Percentiles rank a stretch among this genome's conserved stretches.
These are phyloP conservation scores for Peniophora sp. DNA, from an alignment of 1,284 basidiomycete species.

Conservation along the genomic window DNA sequence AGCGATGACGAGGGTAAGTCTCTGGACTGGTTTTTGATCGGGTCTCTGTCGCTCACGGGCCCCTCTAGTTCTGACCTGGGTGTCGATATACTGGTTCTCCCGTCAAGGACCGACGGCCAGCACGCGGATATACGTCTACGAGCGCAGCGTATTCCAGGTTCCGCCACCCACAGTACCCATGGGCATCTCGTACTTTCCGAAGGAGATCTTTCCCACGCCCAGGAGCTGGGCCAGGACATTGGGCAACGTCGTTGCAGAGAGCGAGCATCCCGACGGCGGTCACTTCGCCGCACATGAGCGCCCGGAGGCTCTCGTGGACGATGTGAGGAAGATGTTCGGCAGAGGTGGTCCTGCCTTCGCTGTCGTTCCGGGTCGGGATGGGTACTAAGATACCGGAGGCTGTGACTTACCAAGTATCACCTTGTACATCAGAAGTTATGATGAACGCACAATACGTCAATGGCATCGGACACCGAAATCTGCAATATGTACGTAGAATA, in stretches of 20 bases:
- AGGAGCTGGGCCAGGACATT: conserved; percentile 13
- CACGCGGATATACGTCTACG: conserved; percentile 43
- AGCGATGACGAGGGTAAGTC: conserved; percentile 36
- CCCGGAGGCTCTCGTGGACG: conserved; percentile 5
- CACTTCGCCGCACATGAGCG: conserved; percentile 14
- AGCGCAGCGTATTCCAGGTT: conserved; percentile 14
- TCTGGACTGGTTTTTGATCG: no score
- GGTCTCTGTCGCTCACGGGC: no score
- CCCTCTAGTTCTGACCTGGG: conserved; percentile 43
- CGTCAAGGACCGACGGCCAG: conserved; percentile 45
- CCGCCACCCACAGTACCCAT: conserved; percentile 28
- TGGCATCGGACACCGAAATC: no score
- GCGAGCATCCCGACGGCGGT: conserved; percentile 12
- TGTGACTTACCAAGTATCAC: no score
- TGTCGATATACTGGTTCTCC: conserved; percentile 55
- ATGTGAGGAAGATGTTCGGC: no score
- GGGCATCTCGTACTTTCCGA: conserved; percentile 42
- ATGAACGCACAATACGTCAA: no score
- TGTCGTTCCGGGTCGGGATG: no score
- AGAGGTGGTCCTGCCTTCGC: no score
- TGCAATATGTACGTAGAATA: no score
- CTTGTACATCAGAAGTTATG: no score
- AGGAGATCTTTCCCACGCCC: conserved; percentile 30
- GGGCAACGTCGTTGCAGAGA: conserved; percentile 21
- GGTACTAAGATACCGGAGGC: no score